These are phyloP conservation scores for Amanita subjunquillea DNA, from an alignment of 768 basidiomycete genomes.

Conservation along the genomic window DNA sequence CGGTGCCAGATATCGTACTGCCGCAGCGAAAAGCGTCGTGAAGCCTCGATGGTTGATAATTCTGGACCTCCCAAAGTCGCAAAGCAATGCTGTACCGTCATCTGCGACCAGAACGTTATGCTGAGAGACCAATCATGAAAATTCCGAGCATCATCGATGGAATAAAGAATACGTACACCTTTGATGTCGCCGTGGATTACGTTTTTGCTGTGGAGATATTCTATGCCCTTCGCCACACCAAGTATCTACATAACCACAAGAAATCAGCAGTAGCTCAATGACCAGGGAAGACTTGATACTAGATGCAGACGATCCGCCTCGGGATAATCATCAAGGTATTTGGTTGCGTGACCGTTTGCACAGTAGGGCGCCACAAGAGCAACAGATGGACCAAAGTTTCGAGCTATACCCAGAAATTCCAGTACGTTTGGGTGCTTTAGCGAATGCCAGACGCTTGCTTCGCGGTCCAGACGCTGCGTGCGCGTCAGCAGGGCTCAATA, in stretches of 20 bases:
- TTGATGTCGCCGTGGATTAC: constrained; percentile 57
- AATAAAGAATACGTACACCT: constrained; percentile 28
- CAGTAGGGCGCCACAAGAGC: constrained; percentile 64
- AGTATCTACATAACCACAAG: background rate
- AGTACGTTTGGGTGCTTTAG: constrained; percentile 46
- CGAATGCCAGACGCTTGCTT: constrained; percentile 48
- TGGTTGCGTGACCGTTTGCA: constrained; percentile 42
- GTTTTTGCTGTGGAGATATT: constrained; percentile 44
- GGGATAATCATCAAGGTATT: constrained; percentile 28
- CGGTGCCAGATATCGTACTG: constrained; percentile 48
- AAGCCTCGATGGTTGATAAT: constrained; percentile 34
- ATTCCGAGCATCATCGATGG: background rate
- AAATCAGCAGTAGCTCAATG: background rate
- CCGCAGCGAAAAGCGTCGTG: constrained; percentile 33
- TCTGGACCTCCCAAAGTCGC: constrained; percentile 53
- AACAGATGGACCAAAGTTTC: constrained; percentile 32
- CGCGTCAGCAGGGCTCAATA: background rate
- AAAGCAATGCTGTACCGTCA: constrained; percentile 41
- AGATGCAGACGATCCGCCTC: background rate
- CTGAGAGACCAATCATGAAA: constrained; percentile 17
- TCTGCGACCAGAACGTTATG: constrained; percentile 49
- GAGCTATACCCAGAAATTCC: constrained; percentile 44
- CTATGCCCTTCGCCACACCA: constrained; percentile 40
- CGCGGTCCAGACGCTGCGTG: constrained; percentile 42
- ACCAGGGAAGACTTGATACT: constrained; percentile 26